Evolutionary conservation across 352 stramenopile genomes (phyloP).

Genomic region (Phytophthora vignae): DNA sequence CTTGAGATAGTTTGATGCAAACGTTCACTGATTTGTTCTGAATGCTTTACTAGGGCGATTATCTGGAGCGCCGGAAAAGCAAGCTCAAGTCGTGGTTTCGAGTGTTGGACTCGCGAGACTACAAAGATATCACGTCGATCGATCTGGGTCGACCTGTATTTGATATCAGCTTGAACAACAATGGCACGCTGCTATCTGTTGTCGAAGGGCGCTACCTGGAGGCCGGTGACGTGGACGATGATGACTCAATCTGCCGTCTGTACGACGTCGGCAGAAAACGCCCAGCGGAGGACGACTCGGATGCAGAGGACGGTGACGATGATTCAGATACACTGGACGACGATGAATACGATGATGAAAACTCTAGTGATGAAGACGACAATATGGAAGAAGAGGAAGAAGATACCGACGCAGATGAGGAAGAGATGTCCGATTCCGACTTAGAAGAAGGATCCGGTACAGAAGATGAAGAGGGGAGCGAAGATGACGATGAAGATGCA

Average conservation of each 20-base stretch:
- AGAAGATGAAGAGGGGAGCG: constrained; percentile 42
- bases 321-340: constrained; percentile 79
- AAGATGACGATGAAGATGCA: constrained; percentile 34
- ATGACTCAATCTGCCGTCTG: constrained; percentile 84
- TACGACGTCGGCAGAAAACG: constrained; percentile 90
- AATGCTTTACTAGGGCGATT: constrained; percentile 51
- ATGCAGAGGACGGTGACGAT: constrained; percentile 80
- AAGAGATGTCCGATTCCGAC: constrained; percentile 39
- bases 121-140: constrained; percentile 86
- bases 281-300: constrained; percentile 88
- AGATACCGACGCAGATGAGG: constrained; percentile 53
- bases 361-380: constrained; percentile 56
- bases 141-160: constrained; percentile 84
- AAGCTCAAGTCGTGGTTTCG: constrained; percentile 89
- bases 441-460: constrained; percentile 39
- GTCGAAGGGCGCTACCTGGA: constrained; percentile 83
- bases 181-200: constrained; percentile 72
- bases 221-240: constrained; percentile 60
- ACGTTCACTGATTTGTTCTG: constrained; percentile 14
- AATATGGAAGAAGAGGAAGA: constrained; percentile 63
- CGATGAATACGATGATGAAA: constrained; percentile 84
- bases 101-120: constrained; percentile 83
- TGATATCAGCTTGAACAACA: constrained; percentile 70
- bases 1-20: neutral
- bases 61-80: constrained; percentile 58